These are phyloP conservation scores for Athelia sp. DNA, from an alignment of 1,284 basidiomycete genomes.

Conservation along the genomic window DNA sequence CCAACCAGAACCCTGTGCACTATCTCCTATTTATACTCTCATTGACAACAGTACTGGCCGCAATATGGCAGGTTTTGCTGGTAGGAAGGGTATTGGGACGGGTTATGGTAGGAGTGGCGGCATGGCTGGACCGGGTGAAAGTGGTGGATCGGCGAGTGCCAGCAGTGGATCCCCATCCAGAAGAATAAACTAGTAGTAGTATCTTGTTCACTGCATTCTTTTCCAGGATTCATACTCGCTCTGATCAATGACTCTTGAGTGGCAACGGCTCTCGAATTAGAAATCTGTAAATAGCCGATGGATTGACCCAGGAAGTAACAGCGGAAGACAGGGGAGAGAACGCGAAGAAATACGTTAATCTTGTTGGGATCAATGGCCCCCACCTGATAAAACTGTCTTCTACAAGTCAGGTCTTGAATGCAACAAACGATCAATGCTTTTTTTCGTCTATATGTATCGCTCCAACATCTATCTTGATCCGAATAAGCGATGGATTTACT, in stretches of 20 bases:
- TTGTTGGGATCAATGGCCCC: neutral
- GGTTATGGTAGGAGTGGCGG: neutral
- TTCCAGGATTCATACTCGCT: constrained; percentile 1
- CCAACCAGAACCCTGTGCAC: neutral
- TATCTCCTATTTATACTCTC: neutral
- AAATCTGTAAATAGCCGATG: constrained; percentile 1
- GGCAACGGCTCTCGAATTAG: constrained; percentile 3
- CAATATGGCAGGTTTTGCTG: neutral
- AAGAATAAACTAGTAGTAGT: constrained; percentile 1
- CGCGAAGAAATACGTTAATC: constrained; percentile 1
- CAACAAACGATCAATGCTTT: too few species aligned
- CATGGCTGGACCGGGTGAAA: constrained; percentile 1
- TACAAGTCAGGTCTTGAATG: too few species aligned
- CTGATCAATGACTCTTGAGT: neutral
- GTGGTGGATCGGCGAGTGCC: constrained; percentile 1
- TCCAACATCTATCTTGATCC: too few species aligned
- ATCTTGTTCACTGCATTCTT: constrained; percentile 1
- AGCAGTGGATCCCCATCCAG: neutral
- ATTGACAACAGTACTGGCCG: neutral
- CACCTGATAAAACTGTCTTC: neutral
- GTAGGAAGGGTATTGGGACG: neutral
- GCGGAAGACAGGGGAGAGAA: constrained; percentile 3
- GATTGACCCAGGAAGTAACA: constrained; percentile 1
- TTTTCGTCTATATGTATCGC: too few species aligned
- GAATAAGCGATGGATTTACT: too few species aligned